Conservation (phyloP, 2,329 filamentous ascomycete genomes). For the Colletotrichum paranaense region DNA sequence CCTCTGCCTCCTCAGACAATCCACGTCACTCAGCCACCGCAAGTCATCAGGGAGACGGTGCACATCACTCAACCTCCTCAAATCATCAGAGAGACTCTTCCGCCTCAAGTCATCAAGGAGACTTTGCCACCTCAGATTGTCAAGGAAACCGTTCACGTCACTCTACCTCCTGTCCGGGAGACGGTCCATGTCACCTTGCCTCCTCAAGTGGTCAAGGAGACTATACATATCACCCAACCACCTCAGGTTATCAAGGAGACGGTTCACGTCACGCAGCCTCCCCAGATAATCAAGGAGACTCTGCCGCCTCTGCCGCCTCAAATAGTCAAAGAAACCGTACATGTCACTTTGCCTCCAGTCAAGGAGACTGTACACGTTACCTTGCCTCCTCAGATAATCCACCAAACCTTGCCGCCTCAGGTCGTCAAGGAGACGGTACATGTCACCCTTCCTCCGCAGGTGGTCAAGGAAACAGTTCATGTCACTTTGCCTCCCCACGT, state of each 20-base stretch:
- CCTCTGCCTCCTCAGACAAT: conserved; percentile 1
- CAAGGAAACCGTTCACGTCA: conserved; percentile 27
- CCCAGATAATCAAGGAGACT: conserved; percentile 18
- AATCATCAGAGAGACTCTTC: neutral
- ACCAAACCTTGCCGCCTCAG: conserved; percentile 5
- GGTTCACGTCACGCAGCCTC: neutral
- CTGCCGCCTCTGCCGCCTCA: conserved; percentile 13
- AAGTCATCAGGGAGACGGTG: conserved; percentile 3
- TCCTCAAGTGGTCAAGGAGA: neutral
- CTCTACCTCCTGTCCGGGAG: neutral
- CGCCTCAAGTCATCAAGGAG: conserved; percentile 14
- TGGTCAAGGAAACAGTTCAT: conserved; percentile 28
- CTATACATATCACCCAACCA: neutral
- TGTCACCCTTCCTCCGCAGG: conserved; percentile 5
- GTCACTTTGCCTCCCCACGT: conserved; percentile 16
- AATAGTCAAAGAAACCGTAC: neutral
- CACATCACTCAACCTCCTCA: conserved; percentile 4
- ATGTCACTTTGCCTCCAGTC: neutral
- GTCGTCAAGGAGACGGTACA: neutral
- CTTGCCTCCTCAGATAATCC: neutral
- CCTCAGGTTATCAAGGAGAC: neutral
- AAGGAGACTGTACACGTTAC: conserved; percentile 19
- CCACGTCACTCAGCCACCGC: neutral
- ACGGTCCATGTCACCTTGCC: conserved; percentile 1
- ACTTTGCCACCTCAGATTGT: conserved; percentile 16